Evolutionary conservation across 139 green algal species (phyloP).

Genomic region (Closterium sp.): DNA sequence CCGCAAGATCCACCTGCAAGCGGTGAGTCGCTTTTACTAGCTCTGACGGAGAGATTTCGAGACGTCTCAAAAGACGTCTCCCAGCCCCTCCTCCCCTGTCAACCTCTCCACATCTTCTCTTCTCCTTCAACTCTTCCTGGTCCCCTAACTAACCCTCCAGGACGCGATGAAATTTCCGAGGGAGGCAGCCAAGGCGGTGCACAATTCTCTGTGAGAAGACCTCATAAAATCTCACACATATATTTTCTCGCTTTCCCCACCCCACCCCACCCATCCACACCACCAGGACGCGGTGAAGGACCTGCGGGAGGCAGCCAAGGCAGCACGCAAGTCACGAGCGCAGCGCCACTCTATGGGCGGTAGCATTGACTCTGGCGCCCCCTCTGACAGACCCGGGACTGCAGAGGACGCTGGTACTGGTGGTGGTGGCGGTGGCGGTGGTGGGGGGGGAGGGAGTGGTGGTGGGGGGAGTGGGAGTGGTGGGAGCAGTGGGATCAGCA

Average conservation of each 20-base stretch:
- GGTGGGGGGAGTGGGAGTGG: not conserved
- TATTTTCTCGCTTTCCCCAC: too few relatives aligned
- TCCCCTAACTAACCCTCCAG: too few relatives aligned
- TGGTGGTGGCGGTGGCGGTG: not conserved
- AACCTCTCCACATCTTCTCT: too few relatives aligned
- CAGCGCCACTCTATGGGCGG: slow-evolving; percentile 4
- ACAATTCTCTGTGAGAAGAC: too few relatives aligned
- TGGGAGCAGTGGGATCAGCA: not conserved
- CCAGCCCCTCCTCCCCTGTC: too few relatives aligned
- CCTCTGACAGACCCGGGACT: too few relatives aligned
- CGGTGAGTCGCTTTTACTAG: not conserved
- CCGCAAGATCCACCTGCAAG: not conserved
- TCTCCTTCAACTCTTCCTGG: too few relatives aligned
- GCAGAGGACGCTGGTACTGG: not conserved
- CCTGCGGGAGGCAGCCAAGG: not conserved
- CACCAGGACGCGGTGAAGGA: not conserved
- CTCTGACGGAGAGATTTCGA: not conserved
- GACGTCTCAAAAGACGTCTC: not conserved
- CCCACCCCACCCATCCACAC: not conserved
- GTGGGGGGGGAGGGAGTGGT: not conserved
- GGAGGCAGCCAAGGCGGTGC: too few relatives aligned
- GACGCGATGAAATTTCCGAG: too few relatives aligned
- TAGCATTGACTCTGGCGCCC: not conserved
- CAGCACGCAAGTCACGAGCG: not conserved
- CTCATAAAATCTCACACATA: too few relatives aligned